A percentile compares a stretch with the other conserved stretches of the same genome.
Evolutionary conservation across 2,329 filamentous ascomycete species (phyloP).

Genomic region (Ceratocystiopsis sp.): DNA sequence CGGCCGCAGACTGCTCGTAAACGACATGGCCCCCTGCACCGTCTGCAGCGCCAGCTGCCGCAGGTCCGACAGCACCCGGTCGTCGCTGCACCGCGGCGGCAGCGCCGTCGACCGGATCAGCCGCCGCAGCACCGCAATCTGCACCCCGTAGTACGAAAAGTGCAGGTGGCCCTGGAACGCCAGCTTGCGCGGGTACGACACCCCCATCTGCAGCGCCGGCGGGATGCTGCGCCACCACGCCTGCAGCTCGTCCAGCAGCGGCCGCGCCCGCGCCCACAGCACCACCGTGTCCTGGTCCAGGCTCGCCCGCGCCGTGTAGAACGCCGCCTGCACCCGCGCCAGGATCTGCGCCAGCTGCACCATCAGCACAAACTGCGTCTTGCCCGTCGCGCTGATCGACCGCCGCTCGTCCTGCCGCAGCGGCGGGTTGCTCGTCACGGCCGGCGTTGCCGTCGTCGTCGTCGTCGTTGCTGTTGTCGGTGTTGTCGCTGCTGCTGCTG

Average conservation of each 20-base stretch:
- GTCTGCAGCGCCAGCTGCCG: slow-evolving; percentile 17
- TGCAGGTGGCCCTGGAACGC: slow-evolving; percentile 24
- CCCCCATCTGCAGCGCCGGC: slow-evolving; percentile 25
- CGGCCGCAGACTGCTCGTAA: slow-evolving; percentile 1
- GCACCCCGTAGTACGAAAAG: slow-evolving; percentile 28
- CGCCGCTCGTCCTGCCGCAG: slow-evolving; percentile 10
- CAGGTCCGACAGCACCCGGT: slow-evolving; percentile 14
- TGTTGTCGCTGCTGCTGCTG: neutral
- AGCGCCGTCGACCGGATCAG: slow-evolving; percentile 21
- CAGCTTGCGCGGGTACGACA: slow-evolving; percentile 23
- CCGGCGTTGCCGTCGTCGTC: neutral
- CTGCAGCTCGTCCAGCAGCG: slow-evolving; percentile 28
- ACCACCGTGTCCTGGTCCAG: slow-evolving; percentile 16
- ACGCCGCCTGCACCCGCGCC: slow-evolving; percentile 25
- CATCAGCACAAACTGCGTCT: slow-evolving; percentile 27
- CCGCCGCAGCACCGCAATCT: slow-evolving; percentile 27
- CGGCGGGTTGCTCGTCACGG: neutral
- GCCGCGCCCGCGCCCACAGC: slow-evolving; percentile 29
- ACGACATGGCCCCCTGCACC: slow-evolving; percentile 11
- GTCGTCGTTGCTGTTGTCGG: neutral
- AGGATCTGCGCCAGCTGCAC: slow-evolving; percentile 28
- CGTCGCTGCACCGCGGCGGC: slow-evolving; percentile 15
- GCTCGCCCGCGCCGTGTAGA: slow-evolving; percentile 21
- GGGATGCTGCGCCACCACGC: slow-evolving; percentile 29
- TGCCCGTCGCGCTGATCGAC: slow-evolving; percentile 20